Conservation (phyloP, 2,329 filamentous ascomycete genomes). For the Beauveria australis region DNA sequence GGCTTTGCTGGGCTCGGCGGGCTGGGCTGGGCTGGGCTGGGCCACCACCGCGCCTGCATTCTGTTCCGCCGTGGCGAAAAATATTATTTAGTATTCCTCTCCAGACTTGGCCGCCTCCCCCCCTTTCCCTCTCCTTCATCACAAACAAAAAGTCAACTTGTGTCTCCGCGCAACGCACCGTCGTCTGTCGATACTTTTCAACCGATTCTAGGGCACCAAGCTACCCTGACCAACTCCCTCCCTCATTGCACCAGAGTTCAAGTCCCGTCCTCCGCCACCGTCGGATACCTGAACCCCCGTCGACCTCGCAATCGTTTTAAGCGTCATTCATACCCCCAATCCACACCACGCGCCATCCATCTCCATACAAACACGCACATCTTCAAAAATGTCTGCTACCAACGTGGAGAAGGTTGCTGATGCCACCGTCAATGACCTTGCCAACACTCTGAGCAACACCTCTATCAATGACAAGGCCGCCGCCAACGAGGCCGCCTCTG, state of each 20-base stretch:
- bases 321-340: slow-evolving; percentile 41
- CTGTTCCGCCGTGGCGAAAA: slow-evolving; percentile 23
- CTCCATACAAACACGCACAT: slow-evolving; percentile 27
- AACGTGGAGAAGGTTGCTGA: slow-evolving; percentile 56
- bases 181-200: slow-evolving; percentile 34
- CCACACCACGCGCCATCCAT: slow-evolving; percentile 33
- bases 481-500: slow-evolving; percentile 84
- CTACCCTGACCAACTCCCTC: slow-evolving; percentile 60
- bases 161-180: slow-evolving; percentile 41
- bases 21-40: background rate
- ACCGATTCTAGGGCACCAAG: slow-evolving; percentile 74
- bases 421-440: slow-evolving; percentile 67
- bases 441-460: slow-evolving; percentile 65
- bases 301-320: slow-evolving; percentile 35
- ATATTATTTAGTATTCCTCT: slow-evolving; percentile 34
- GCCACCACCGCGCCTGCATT: slow-evolving; percentile 2
- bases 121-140: slow-evolving; percentile 28
- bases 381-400: slow-evolving; percentile 70
- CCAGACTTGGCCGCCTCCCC: slow-evolving; percentile 20
- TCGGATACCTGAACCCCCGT: slow-evolving; percentile 23
- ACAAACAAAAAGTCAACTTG: slow-evolving; percentile 35
- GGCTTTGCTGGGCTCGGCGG: background rate
- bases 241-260: slow-evolving; percentile 68
- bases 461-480: slow-evolving; percentile 53
- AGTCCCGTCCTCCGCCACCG: slow-evolving; percentile 27